phyloP scores from a whole-genome alignment of 768 basidiomycete species.

The Kwoniella shandongensis region DNA sequence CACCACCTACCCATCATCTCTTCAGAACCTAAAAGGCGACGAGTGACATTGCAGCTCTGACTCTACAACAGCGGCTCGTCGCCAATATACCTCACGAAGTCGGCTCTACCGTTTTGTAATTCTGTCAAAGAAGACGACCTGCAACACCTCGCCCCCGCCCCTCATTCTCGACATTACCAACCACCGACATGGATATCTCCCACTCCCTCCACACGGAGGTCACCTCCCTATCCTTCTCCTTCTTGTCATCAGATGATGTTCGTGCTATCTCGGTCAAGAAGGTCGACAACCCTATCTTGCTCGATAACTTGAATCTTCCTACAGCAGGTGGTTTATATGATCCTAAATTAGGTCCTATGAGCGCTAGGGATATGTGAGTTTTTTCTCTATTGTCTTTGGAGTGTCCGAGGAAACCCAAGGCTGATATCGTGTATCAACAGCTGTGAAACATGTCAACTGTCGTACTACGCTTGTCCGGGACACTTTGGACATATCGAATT shows the following conservation, averaged over 20 bases:
- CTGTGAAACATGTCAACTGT: constrained; percentile 88
- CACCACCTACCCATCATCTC: neutral
- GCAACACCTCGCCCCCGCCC: too few species aligned
- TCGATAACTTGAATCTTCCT: constrained; percentile 90
- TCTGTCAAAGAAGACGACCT: too few species aligned
- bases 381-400: neutral
- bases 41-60: constrained; percentile 3
- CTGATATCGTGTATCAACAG: constrained; percentile 55
- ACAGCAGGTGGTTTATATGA: constrained; percentile 92
- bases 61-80: constrained; percentile 13
- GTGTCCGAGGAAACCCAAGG: neutral
- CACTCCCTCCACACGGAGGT: constrained; percentile 83
- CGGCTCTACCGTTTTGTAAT: too few species aligned
- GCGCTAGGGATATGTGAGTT: constrained; percentile 84
- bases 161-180: neutral
- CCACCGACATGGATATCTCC: constrained; percentile 74
- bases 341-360: constrained; percentile 86
- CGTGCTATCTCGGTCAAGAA: constrained; percentile 96
- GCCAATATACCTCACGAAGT: too few species aligned
- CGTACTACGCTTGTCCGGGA: constrained; percentile 92
- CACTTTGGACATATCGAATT: constrained; percentile 98
- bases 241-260: constrained; percentile 82
- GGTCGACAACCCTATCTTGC: constrained; percentile 84
- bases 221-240: constrained; percentile 84
- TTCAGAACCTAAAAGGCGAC: constrained; percentile 15